Base-by-base conservation (phyloP, 306 rosid genomes). In the Crotalaria pallida region DNA sequence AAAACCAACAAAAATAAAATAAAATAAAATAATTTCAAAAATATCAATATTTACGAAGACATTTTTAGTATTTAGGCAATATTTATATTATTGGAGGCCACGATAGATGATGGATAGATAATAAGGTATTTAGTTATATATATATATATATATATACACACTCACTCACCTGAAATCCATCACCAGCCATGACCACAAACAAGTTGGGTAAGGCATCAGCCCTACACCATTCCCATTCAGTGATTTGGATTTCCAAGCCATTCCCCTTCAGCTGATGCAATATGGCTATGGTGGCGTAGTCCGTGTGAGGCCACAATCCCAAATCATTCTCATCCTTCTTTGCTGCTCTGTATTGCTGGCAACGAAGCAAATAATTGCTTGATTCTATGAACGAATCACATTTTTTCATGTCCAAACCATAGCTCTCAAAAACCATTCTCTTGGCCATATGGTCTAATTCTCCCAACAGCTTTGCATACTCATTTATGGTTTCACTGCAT, bases 121-220 rank as follows among this genome's bases (percentile, higher is more conserved):
- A n/a, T n/a, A n/a, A n/a, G n/a, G n/a, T n/a, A n/a, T n/a, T n/a
- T n/a, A n/a, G n/a, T n/a, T n/a, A n/a, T n/a, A n/a, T n/a, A n/a
- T n/a, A n/a, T n/a, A n/a, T n/a, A n/a, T n/a, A n/a, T n/a, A n/a
- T n/a, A n/a, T n/a, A n/a, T n/a, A n/a, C n/a, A n/a, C n/a, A n/a
- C n/a, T n/a, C n/a, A 26, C 29, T 26, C 29, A 26, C 29, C 29
- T 26, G 29, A 41, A 72, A 57, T 45, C 69, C 78, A 19, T 65
- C 70, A n/a, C 78, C 74, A 9, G 65, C 82, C 51, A 78, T n/a
- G 59, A 72, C 74, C 0, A 59, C 41, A 65, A 78, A 78, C 49
- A 50, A 6, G 26, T 53, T 4, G 40, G 69, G 69, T 3, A 65
- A 78, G 51, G 78, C 70, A 9, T 72, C 65, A 65, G 72, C 74